Base-by-base conservation (phyloP, 2,329 filamentous ascomycete species). In the Diaporthe caulivora region DNA sequence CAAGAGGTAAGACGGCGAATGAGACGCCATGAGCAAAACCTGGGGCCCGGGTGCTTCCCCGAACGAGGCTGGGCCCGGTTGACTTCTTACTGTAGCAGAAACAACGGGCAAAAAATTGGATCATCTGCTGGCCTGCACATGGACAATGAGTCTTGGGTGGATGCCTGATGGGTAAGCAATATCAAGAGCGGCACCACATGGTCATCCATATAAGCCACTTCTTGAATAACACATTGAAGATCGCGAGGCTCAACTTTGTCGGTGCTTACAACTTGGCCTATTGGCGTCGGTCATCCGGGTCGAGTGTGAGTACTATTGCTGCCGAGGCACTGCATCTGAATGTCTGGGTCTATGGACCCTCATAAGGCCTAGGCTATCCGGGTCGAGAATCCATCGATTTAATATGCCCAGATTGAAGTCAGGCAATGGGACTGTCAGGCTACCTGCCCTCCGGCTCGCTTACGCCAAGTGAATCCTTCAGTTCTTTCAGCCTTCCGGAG, bases 1-100 rank as follows among this genome's bases (percentile, higher is more conserved):
- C 60, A 64, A 64, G 26, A 44, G 42, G 24, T 9, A 51, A 65
- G 42, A 65, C 42, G 37, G 60, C 42, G 60, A 65, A 49, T 37
- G 42, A 37, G 62, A 65, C 42, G 37, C 21, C 26, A 37, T 37
- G 42, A 15, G 62, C 24, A 26, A 37, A 26, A 24, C 42, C 7
- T 24, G 44, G 1, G 21, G 44, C n/a, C 44, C 44, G 44, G 62
- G 13, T 29, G 44, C 62, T 65, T 65, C 37, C 62, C 62, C 44
- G 44, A 51, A 65, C 29, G 15, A 67, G 62, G 62, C 62, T 67
- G 47, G 62, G 21, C 62, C n/a, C 6, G 15, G 21, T 13, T 49
- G 26, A 8, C 15, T 26, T 24, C 44, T 24, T 7, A 24, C 49
- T 26, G 51, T 29, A 3, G 24, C n/a, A n/a, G n/a, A n/a, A n/a